phyloP scores from a whole-genome alignment of 495 filamentous ascomycete genomes.

The Poronia punctata region DNA sequence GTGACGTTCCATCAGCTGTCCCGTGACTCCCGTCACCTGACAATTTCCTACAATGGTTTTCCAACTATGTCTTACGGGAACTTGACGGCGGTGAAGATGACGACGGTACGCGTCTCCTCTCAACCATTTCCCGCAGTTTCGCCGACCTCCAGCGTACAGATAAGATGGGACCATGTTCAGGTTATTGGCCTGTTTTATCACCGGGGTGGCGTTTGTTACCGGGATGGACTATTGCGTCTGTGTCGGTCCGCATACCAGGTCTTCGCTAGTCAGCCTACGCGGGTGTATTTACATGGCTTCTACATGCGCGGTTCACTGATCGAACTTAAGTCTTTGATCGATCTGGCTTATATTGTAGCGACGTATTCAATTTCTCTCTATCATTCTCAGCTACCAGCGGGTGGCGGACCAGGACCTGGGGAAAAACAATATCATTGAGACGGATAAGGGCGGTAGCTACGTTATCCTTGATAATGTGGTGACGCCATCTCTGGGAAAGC shows the following conservation, averaged over 20 bases:
- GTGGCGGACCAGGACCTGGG: constrained; percentile 17
- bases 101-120: constrained; percentile 13
- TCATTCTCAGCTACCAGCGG: constrained; percentile 20
- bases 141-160: constrained; percentile 7
- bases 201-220: constrained; percentile 11
- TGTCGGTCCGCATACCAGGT: constrained; percentile 19
- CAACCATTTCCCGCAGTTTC: constrained; percentile 14
- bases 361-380: constrained; percentile 26
- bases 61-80: constrained; percentile 14
- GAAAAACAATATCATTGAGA: constrained; percentile 15
- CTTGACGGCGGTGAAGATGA: constrained; percentile 12
- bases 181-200: constrained; percentile 19
- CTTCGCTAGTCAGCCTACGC: constrained; percentile 20
- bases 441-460: constrained; percentile 15
- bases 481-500: constrained; percentile 15
- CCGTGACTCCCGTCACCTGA: constrained; percentile 11
- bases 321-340: constrained; percentile 40
- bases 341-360: constrained; percentile 35
- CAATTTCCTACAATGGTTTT: constrained; percentile 19
- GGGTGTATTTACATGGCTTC: constrained; percentile 34
- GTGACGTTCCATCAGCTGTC: constrained; percentile 11
- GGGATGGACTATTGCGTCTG: constrained; percentile 20
- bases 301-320: constrained; percentile 27
- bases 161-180: constrained; percentile 20
- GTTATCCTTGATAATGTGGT: constrained; percentile 8